phyloP scores from a whole-genome alignment of 345 rosid genomes.

The Adansonia digitata region DNA sequence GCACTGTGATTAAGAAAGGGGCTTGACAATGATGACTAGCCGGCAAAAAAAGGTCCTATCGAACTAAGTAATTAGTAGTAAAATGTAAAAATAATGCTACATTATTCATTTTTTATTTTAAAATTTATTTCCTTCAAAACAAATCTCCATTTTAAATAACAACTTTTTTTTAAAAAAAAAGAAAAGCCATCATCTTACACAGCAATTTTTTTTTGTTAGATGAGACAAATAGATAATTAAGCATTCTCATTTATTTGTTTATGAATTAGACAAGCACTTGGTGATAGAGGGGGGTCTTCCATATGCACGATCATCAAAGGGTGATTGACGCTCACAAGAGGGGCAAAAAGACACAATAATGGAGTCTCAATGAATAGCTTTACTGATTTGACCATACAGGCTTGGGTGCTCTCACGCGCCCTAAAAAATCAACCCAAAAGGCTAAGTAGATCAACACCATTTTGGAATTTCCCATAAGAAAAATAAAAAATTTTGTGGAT shows the following conservation, averaged over 20 bases:
- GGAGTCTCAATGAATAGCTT: slow-evolving; percentile 33
- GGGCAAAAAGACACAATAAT: slow-evolving; percentile 52
- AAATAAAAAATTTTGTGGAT: background rate
- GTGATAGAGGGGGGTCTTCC: slow-evolving; percentile 30
- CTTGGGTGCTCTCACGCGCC: slow-evolving; percentile 14
- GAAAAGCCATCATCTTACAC: too few species aligned
- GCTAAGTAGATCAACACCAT: background rate
- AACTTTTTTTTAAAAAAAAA: too few species aligned
- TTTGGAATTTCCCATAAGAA: slow-evolving; percentile 10
- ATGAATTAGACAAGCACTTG: slow-evolving; percentile 36
- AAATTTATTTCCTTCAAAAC: too few species aligned
- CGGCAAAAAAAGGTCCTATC: slow-evolving; percentile 9
- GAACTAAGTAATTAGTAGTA: slow-evolving; percentile 12
- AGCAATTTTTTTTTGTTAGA: too few species aligned
- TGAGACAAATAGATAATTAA: too few species aligned
- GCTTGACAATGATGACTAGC: slow-evolving; percentile 17
- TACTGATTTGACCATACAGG: slow-evolving; percentile 43
- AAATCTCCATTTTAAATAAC: too few species aligned
- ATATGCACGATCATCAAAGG: slow-evolving; percentile 44
- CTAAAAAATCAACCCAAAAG: background rate
- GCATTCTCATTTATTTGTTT: slow-evolving; percentile 30
- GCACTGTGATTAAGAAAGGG: background rate
- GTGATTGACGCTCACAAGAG: slow-evolving; percentile 46
- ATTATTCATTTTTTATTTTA: too few species aligned
- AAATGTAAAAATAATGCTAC: too few species aligned